These are phyloP conservation scores for Aspergillus sp. DNA, from an alignment of 2,329 filamentous ascomycete species.

Conservation along the genomic window DNA sequence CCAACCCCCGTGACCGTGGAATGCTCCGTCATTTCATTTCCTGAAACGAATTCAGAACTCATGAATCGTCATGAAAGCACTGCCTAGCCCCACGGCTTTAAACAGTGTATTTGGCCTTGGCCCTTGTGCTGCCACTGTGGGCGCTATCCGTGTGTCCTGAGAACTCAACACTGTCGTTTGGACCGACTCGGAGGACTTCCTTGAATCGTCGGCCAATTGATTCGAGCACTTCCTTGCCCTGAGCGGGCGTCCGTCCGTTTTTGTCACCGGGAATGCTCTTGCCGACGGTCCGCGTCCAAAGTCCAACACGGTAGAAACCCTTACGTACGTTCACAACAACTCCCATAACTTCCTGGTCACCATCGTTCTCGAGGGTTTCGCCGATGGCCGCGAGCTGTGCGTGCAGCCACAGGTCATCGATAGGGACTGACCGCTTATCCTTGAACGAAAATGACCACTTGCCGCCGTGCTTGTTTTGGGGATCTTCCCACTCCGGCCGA, in stretches of 20 bases:
- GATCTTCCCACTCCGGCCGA: slow-evolving; percentile 97
- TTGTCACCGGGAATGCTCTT: slow-evolving; percentile 77
- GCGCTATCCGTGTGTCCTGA: slow-evolving; percentile 95
- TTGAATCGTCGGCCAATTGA: slow-evolving; percentile 90
- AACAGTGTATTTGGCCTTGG: slow-evolving; percentile 89
- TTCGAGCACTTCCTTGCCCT: slow-evolving; percentile 81
- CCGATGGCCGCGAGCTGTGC: slow-evolving; percentile 96
- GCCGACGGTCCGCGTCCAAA: slow-evolving; percentile 95
- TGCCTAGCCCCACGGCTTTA: slow-evolving; percentile 46
- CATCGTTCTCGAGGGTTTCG: slow-evolving; percentile 93
- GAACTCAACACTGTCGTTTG: slow-evolving; percentile 82
- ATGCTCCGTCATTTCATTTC: slow-evolving; percentile 18
- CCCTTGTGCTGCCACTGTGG: slow-evolving; percentile 87
- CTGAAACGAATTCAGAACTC: slow-evolving; percentile 17
- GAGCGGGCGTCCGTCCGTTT: slow-evolving; percentile 71
- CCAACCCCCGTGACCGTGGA: slow-evolving; percentile 19
- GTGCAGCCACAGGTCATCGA: slow-evolving; percentile 95
- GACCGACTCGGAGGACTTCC: slow-evolving; percentile 77
- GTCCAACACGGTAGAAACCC: slow-evolving; percentile 94
- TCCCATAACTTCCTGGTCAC: slow-evolving; percentile 95
- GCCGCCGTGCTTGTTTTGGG: slow-evolving; percentile 97
- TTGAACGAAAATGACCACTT: slow-evolving; percentile 99
- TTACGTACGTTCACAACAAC: slow-evolving; percentile 99
- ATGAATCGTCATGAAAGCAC: slow-evolving; percentile 19
- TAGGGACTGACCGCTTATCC: slow-evolving; percentile 86